Evolutionary conservation across 2,329 filamentous ascomycete genomes (phyloP).

Genomic region (Pleurostoma richardsiae): DNA sequence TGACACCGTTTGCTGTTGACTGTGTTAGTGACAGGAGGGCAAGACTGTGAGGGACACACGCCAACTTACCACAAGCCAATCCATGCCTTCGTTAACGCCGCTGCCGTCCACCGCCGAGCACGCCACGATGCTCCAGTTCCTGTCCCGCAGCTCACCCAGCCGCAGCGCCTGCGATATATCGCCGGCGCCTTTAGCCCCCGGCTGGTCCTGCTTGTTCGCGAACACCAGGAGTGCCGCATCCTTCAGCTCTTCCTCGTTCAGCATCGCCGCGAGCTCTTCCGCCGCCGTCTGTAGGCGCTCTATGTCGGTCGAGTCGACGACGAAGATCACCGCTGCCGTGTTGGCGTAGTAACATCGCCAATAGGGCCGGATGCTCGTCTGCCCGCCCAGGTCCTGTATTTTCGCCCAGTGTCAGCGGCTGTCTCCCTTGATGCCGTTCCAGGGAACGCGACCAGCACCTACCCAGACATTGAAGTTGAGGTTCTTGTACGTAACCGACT

Average conservation of each 20-base stretch:
- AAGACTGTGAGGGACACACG: not conserved
- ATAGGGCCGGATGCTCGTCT: constrained; percentile 98
- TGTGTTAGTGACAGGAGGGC: constrained; percentile 4
- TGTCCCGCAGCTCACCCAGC: constrained; percentile 84
- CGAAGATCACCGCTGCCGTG: constrained; percentile 96
- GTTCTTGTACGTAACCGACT: constrained; percentile 97
- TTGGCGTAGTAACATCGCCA: constrained; percentile 99
- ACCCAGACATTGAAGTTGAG: constrained; percentile 99
- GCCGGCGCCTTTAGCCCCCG: constrained; percentile 90
- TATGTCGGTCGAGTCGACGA: constrained; percentile 97
- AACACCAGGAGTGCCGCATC: constrained; percentile 92
- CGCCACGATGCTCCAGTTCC: constrained; percentile 99
- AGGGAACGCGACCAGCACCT: constrained; percentile 26
- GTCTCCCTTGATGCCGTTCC: too few species aligned
- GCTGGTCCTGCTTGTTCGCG: constrained; percentile 98
- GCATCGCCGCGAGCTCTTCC: constrained; percentile 89
- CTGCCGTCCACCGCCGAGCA: constrained; percentile 94
- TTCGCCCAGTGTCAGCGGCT: too few species aligned
- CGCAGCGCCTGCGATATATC: constrained; percentile 94
- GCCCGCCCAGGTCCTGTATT: constrained; percentile 78
- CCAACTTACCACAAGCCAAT: constrained; percentile 82
- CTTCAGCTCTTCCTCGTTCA: constrained; percentile 93
- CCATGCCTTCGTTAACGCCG: constrained; percentile 96
- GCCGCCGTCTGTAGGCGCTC: constrained; percentile 88
- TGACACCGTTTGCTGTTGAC: constrained; percentile 32